Base-by-base conservation (phyloP, 345 rosid genomes). In the Rhizophora mangle region DNA sequence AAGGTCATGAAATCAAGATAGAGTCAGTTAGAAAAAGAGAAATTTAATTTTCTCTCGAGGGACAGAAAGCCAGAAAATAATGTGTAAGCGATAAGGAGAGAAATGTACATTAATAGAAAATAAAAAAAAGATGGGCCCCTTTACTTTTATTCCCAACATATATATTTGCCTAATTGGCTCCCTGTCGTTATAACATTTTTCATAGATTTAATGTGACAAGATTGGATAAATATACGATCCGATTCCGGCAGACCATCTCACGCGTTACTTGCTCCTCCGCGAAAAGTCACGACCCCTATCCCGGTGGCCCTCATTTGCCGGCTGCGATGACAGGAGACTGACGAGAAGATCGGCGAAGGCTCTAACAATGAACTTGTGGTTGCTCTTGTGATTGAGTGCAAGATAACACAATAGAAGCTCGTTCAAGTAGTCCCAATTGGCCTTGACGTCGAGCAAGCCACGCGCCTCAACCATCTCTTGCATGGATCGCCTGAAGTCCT, bases 391-490 rank as follows among this genome's bases (percentile, higher is more conserved):
- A 78, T 94, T 94, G 62, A 94, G 73, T 2, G 83, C 77, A 7
- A 94, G 88, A 73, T 91, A 91, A 72, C 88, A 84, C 52, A 83
- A 76, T 20, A 94, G 83, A 47, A 94, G 87, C 84, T 94, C 96
- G 59, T 87, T 86, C 81, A 94, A 81, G 81, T 76, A 86, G 3
- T 95, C 91, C 85, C 93, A 92, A 68, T 85, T 74, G 22, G 84
- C 81, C 74, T 78, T 75, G 24, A 83, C 87, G 59, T 91, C 96
- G 4, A 74, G 70, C 59, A 85, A 73, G 62, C 62, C 74, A 49
- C 79, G 85, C 26, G 96, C 97, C 73, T 91, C 92, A 75, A 92
- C 89, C 99, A 95, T 95, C 82, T 95, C 99, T 66, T 88, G 86
- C 99, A 95, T 95, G 71, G 99, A 95, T 77, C 71, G 75, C 73